Conservation (phyloP, 2,329 filamentous ascomycete species). For the Cladosporium sp. region DNA sequence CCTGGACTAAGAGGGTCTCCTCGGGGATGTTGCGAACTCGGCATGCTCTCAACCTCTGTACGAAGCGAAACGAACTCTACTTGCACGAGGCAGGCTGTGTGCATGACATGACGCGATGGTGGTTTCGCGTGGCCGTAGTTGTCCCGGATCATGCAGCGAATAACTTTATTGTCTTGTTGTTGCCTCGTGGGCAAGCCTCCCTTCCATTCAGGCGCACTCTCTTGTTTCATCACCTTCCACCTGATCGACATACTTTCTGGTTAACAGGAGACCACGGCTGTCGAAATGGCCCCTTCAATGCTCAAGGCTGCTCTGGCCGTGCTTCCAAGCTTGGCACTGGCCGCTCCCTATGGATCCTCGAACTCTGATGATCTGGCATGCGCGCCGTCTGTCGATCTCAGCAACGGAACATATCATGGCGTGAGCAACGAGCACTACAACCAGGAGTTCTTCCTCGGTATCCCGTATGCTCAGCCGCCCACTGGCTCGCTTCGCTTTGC, state of each 20-base stretch:
- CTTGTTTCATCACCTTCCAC: constrained; percentile 8
- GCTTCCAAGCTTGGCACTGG: constrained; percentile 11
- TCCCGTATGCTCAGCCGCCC: constrained; percentile 39
- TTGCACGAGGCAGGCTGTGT: neutral
- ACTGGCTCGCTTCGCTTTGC: constrained; percentile 37
- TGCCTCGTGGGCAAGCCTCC: neutral
- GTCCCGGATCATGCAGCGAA: constrained; percentile 8
- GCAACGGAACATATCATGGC: constrained; percentile 12
- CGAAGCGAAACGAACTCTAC: neutral
- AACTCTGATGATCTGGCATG: neutral
- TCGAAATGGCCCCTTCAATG: constrained; percentile 7
- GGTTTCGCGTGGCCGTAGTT: constrained; percentile 3
- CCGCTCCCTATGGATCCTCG: constrained; percentile 2
- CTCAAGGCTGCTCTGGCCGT: constrained; percentile 1
- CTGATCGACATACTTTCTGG: constrained; percentile 13
- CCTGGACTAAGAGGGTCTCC: neutral
- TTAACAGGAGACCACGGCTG: neutral
- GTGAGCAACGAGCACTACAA: constrained; percentile 37
- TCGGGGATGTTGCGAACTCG: neutral
- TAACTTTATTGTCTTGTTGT: constrained; percentile 8
- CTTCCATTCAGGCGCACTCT: neutral
- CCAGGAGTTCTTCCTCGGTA: constrained; percentile 37
- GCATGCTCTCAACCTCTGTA: neutral
- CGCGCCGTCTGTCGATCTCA: constrained; percentile 9
- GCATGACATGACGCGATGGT: neutral